Percentiles rank a stretch among this genome's conserved stretches.
phyloP scores from a whole-genome alignment of 75 land plant species.

The Cryptomeria japonica region DNA sequence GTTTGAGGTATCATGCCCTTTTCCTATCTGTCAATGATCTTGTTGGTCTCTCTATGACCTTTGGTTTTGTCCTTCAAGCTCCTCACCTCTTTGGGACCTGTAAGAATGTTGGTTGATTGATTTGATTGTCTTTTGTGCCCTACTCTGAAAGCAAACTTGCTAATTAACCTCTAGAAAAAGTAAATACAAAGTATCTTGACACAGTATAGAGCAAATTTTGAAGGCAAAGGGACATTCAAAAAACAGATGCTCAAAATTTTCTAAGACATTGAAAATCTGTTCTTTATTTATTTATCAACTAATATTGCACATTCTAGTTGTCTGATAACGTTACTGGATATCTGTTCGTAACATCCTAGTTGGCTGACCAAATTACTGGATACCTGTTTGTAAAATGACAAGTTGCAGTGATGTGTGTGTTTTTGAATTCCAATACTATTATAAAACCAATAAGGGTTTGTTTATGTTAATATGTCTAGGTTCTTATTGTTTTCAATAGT shows the following conservation, averaged over 20 bases:
- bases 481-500: background rate
- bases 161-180: background rate
- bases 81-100: background rate
- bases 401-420: background rate
- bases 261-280: too few species aligned
- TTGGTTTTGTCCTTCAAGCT: background rate
- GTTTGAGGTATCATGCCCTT: background rate
- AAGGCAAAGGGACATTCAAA: too few species aligned
- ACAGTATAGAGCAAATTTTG: too few species aligned
- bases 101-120: background rate
- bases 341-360: background rate
- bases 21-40: background rate
- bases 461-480: background rate
- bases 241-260: too few species aligned
- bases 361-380: background rate
- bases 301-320: too few species aligned
- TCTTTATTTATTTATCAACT: too few species aligned
- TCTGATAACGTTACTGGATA: background rate
- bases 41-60: background rate
- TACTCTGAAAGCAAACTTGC: background rate
- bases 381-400: background rate
- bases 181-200: too few species aligned
- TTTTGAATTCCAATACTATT: background rate
- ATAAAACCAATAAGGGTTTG: background rate
- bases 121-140: background rate